Conservation (phyloP, 805 yeast genomes). For the Pichia eremophila region DNA sequence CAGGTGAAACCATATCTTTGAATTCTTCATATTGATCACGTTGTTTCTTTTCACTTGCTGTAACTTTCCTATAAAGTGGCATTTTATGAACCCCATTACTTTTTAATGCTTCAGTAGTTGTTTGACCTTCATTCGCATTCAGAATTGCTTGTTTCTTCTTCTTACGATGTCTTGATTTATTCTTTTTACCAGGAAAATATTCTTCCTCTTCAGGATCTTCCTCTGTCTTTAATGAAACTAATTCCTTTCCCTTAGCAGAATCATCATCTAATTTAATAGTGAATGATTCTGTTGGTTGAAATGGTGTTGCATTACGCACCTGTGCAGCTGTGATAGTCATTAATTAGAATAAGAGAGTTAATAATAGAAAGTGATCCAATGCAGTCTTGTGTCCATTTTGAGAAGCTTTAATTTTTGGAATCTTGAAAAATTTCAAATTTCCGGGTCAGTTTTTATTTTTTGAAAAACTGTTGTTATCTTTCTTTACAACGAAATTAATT, state of each 20-base stretch:
- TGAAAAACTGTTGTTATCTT: too few relatives aligned
- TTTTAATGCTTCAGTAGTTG: constrained; percentile 1
- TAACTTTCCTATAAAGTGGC: neutral
- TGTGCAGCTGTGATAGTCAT: neutral
- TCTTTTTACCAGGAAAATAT: constrained; percentile 5
- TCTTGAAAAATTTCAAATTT: too few relatives aligned
- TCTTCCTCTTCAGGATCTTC: too few relatives aligned
- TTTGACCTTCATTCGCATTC: constrained; percentile 4
- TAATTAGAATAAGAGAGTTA: neutral
- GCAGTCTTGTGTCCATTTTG: too few relatives aligned
- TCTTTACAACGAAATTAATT: too few relatives aligned
- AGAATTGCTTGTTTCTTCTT: constrained; percentile 6
- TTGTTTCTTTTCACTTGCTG: constrained; percentile 4
- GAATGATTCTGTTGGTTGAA: neutral
- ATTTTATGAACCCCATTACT: constrained; percentile 5
- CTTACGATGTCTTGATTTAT: constrained; percentile 2
- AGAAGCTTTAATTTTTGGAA: too few relatives aligned
- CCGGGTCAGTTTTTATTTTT: too few relatives aligned
- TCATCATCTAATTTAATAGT: neutral
- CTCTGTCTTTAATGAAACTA: neutral
- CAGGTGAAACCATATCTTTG: neutral
- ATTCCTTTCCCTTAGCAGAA: neutral
- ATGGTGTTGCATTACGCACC: neutral
- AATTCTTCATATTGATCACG: neutral
- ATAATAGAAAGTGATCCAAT: too few relatives aligned